Evolutionary conservation across 345 rosid genomes (phyloP), one percentile per base, ranked within the genome.

Genomic region (Brassica cretica): DNA sequence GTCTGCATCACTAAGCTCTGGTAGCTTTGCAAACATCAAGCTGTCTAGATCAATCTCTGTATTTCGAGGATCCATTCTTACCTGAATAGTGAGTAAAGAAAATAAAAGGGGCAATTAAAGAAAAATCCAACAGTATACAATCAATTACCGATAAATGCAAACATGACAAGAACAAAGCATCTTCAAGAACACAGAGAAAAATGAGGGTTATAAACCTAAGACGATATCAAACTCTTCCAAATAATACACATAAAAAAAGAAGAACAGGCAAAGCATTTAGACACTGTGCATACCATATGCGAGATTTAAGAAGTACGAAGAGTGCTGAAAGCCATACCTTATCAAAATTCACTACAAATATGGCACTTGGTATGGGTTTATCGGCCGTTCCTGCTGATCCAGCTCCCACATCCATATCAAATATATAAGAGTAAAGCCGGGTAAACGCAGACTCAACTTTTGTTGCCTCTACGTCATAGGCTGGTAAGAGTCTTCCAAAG

Each of bases 11-110:
- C 84, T 85, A 76, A 93, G 83, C 39, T 74, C 89, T 74, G 82
- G 67, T 59, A 91, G 79, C 83, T 82, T 84, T 37, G 86, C 81
- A 86, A 83, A 84, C 94, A 93, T 86, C 55, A 90, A 82, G 75
- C 70, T 85, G 73, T 91, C 91, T 2, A 90, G 90, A 77, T 91
- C 92, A 77, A 86, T 73, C 76, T 88, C 93, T 82, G 85, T 93
- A 71, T 86, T 90, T 82, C 89, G 86, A 75, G 98, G 97, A 88
- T 95, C 99, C 91, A 91, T 87, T 82, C 99, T 91, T 62, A 90
- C 94, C 99, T 93, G 86, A 67, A 67, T 80, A 67, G 59, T 53
- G 65, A 44, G 61, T 71, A 35, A 27, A 66, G 62, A 72, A 32
- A 74, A 69, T 15, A 53, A 80, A 80, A n/a, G 33, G 71, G 71